Evolutionary conservation across 306 rosid genomes (phyloP).

Genomic region (Ceratonia siliqua): DNA sequence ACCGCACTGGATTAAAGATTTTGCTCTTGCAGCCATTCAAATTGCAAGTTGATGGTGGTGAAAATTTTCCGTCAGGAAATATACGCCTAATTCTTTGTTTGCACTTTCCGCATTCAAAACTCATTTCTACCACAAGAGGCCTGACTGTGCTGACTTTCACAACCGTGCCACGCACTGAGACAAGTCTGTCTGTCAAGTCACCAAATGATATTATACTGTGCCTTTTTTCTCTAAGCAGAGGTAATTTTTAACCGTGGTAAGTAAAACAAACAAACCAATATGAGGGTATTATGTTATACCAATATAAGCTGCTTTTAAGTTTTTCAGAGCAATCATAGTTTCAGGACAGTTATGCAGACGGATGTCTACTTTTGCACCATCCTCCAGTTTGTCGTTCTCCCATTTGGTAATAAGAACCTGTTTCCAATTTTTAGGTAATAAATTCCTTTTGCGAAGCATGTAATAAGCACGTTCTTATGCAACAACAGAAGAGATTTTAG

Average conservation of each 20-base stretch:
- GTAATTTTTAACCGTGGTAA: constrained; percentile 7
- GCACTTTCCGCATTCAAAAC: constrained; percentile 79
- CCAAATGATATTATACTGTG: constrained; percentile 21
- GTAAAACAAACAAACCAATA: neutral
- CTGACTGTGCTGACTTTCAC: constrained; percentile 80
- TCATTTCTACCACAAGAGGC: constrained; percentile 83
- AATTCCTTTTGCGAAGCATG: constrained; percentile 20
- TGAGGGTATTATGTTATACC: constrained; percentile 48
- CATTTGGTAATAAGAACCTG: constrained; percentile 59
- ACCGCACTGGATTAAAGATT: constrained; percentile 64
- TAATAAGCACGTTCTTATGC: constrained; percentile 5
- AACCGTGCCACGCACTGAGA: constrained; percentile 89
- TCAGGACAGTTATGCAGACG: constrained; percentile 83
- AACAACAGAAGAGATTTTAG: neutral
- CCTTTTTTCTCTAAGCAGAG: neutral
- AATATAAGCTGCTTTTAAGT: constrained; percentile 88
- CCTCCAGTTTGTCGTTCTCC: constrained; percentile 48
- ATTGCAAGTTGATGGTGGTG: constrained; percentile 74
- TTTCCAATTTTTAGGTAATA: constrained; percentile 31
- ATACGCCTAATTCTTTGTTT: constrained; percentile 57
- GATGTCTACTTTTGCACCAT: constrained; percentile 55
- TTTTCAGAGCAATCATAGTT: constrained; percentile 81
- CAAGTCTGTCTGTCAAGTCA: constrained; percentile 73
- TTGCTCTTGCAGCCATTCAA: constrained; percentile 93
- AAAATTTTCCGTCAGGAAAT: constrained; percentile 91